These are phyloP conservation scores for Capronia americana DNA, from an alignment of 2,329 filamentous ascomycete species.

Conservation along the genomic window DNA sequence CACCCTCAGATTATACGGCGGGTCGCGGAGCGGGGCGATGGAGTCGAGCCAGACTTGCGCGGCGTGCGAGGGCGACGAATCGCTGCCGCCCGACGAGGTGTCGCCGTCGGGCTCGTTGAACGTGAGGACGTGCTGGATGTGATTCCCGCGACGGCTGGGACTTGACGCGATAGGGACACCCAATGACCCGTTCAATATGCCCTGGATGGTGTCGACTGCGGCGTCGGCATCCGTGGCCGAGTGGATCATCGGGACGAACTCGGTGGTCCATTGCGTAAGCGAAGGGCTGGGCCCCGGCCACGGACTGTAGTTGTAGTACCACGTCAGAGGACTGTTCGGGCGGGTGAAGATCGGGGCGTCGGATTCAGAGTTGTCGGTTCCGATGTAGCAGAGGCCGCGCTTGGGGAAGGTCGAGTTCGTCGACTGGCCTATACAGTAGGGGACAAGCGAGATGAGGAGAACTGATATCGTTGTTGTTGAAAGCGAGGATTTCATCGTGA, in stretches of 20 bases:
- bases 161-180: not conserved
- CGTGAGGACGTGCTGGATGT: constrained; percentile 71
- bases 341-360: constrained; percentile 72
- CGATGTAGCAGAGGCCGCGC: constrained; percentile 75
- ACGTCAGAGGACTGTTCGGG: constrained; percentile 67
- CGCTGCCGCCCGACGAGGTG: constrained; percentile 64
- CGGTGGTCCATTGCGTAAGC: constrained; percentile 58
- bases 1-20: constrained; percentile 60
- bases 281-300: constrained; percentile 63
- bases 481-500: constrained; percentile 7
- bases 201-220: constrained; percentile 22
- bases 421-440: not conserved
- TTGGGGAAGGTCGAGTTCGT: constrained; percentile 53
- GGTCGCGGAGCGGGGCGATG: constrained; percentile 69
- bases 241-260: constrained; percentile 85
- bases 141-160: constrained; percentile 46
- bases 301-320: constrained; percentile 83
- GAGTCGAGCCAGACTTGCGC: constrained; percentile 73
- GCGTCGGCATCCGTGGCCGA: constrained; percentile 54
- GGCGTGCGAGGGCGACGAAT: constrained; percentile 65
- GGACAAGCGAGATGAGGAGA: not conserved
- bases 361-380: constrained; percentile 56
- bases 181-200: constrained; percentile 17
- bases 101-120: constrained; percentile 81
- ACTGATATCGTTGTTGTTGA: constrained; percentile 1